Conservation (phyloP, 2,329 filamentous ascomycete genomes). For the Talaromyces sp. region DNA sequence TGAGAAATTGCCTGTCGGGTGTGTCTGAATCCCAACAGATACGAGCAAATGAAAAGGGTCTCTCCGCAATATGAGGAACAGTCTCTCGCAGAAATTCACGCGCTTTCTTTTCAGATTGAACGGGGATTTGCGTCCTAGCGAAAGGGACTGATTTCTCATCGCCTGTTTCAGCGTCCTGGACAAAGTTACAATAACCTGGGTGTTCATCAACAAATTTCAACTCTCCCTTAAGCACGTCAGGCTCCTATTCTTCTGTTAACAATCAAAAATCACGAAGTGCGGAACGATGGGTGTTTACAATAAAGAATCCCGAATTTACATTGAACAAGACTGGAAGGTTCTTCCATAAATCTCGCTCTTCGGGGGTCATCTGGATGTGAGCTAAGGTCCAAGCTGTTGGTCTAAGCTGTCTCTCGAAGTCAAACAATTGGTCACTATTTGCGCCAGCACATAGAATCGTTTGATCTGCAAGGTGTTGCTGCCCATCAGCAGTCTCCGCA, state of each 20-base stretch:
- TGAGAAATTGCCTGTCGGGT: slow-evolving; percentile 51
- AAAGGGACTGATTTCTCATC: slow-evolving; percentile 38
- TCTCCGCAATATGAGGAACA: slow-evolving; percentile 51
- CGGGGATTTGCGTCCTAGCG: slow-evolving; percentile 43
- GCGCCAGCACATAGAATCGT: slow-evolving; percentile 46
- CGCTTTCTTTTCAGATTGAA: slow-evolving; percentile 46
- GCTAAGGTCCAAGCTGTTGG: slow-evolving; percentile 52
- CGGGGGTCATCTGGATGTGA: slow-evolving; percentile 48
- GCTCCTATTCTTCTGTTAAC: slow-evolving; percentile 25
- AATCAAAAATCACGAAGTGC: too few species aligned
- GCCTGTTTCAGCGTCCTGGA: slow-evolving; percentile 27
- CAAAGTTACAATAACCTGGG: slow-evolving; percentile 53
- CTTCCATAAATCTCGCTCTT: slow-evolving; percentile 46
- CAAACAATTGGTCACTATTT: slow-evolving; percentile 40
- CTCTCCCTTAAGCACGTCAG: slow-evolving; percentile 39
- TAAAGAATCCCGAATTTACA: slow-evolving; percentile 49
- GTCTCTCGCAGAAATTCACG: slow-evolving; percentile 50
- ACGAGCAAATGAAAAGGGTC: slow-evolving; percentile 50
- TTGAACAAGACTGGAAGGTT: slow-evolving; percentile 52
- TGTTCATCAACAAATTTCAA: slow-evolving; percentile 51
- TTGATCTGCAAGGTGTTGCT: slow-evolving; percentile 34
- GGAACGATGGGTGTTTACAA: slow-evolving; percentile 20
- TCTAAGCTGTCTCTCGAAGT: slow-evolving; percentile 45
- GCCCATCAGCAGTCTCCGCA: slow-evolving; percentile 38
- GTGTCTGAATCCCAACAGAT: slow-evolving; percentile 60